Percentiles rank a stretch among this genome's conserved stretches.
phyloP scores from a whole-genome alignment of 148 eudicot species.

The Polygonum aviculare region DNA sequence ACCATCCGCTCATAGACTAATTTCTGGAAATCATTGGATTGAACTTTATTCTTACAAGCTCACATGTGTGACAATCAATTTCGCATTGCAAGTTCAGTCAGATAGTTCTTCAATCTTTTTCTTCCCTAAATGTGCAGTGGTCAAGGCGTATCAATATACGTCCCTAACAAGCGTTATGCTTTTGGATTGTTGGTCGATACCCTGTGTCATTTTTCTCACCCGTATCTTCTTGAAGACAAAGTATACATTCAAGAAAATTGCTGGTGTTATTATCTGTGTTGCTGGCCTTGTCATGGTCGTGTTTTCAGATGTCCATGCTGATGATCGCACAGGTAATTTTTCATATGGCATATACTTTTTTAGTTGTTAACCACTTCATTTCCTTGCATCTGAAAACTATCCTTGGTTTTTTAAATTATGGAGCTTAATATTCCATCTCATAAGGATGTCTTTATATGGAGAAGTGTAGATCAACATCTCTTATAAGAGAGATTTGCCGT shows the following conservation, averaged over 20 bases:
- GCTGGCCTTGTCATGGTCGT: constrained; percentile 65
- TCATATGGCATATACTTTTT: no score
- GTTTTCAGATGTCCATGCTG: constrained; percentile 71
- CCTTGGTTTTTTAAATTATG: background rate
- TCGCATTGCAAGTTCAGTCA: background rate
- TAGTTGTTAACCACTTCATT: background rate
- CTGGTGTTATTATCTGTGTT: constrained; percentile 63
- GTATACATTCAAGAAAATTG: constrained; percentile 51
- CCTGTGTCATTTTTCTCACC: constrained; percentile 67
- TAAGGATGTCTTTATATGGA: background rate
- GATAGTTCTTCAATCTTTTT: background rate
- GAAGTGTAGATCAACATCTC: background rate
- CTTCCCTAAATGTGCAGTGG: constrained; percentile 39
- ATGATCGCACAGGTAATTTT: constrained; percentile 49
- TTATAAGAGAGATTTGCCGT: background rate
- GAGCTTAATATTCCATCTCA: background rate
- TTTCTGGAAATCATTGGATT: background rate
- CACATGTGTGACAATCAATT: background rate
- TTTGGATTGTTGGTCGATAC: constrained; percentile 92
- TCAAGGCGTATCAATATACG: constrained; percentile 89
- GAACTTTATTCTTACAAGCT: background rate
- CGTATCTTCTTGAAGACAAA: constrained; percentile 81
- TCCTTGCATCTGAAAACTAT: background rate
- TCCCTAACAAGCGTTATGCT: constrained; percentile 82
- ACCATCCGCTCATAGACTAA: background rate